Evolutionary conservation across 129 eudicot genomes (phyloP).

Genomic region (Artemisia tridentata): DNA sequence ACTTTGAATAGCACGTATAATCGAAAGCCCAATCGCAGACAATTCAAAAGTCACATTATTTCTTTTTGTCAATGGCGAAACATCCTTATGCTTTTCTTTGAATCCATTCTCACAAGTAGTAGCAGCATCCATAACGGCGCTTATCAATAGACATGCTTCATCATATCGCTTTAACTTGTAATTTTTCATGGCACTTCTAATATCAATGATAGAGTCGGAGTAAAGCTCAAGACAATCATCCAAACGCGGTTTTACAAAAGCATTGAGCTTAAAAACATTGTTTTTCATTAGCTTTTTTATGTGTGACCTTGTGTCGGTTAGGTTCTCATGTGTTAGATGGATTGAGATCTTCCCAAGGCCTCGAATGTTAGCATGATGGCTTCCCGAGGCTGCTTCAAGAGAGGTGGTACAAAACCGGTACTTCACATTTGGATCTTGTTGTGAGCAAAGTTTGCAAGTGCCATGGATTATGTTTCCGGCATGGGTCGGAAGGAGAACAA

Average conservation of each 20-base stretch:
- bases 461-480: constrained; percentile 34
- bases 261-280: neutral
- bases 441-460: constrained; percentile 47
- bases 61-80: constrained; percentile 35
- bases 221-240: constrained; percentile 43
- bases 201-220: constrained; percentile 18
- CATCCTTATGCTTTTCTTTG: constrained; percentile 29
- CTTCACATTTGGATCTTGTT: constrained; percentile 48
- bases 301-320: constrained; percentile 51
- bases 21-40: constrained; percentile 34
- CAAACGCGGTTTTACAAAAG: constrained; percentile 27
- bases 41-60: constrained; percentile 37
- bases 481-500: constrained; percentile 20
- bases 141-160: constrained; percentile 28
- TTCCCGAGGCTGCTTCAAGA: constrained; percentile 54
- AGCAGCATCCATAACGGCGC: constrained; percentile 48
- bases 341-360: constrained; percentile 69
- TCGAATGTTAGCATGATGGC: constrained; percentile 42
- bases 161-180: constrained; percentile 28
- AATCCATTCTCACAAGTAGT: constrained; percentile 47
- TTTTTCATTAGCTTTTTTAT: constrained; percentile 29
- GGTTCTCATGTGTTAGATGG: constrained; percentile 40
- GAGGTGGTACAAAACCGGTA: constrained; percentile 56
- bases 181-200: constrained; percentile 25
- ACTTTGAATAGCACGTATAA: constrained; percentile 33